A percentile compares a stretch with the other conserved stretches of the same genome.
Conservation (phyloP, 305 asterid genomes). For the Fraxinus ornus region DNA sequence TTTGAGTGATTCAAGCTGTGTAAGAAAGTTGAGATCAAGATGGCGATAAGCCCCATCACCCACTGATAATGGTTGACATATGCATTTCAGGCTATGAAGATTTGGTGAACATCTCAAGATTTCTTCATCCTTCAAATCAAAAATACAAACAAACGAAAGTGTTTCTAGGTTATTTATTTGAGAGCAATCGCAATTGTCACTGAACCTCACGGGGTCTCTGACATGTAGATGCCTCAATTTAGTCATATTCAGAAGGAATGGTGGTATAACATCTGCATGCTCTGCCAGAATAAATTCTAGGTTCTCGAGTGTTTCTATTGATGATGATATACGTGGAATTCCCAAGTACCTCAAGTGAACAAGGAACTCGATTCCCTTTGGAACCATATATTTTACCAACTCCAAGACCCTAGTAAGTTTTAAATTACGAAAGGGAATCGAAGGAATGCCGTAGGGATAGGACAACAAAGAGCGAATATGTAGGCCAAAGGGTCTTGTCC, state of each 20-base stretch:
- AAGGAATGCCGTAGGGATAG: background rate
- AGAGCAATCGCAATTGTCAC: background rate
- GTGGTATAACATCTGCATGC: background rate
- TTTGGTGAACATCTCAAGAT: background rate
- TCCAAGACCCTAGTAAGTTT: background rate
- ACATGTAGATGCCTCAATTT: background rate
- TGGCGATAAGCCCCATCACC: background rate
- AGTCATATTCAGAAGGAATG: background rate
- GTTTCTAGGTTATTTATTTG: background rate
- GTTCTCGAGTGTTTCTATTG: background rate
- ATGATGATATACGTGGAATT: background rate
- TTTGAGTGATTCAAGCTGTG: background rate
- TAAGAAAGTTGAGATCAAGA: background rate
- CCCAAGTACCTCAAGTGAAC: background rate
- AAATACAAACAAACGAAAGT: background rate
- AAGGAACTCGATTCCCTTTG: background rate
- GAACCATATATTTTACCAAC: background rate
- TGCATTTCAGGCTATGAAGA: background rate
- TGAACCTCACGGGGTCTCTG: background rate
- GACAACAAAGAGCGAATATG: background rate
- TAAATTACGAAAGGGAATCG: background rate
- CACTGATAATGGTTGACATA: background rate
- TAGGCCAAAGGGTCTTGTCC: background rate
- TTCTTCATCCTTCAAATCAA: background rate
- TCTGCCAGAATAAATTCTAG: background rate